Evolutionary conservation across 2,329 filamentous ascomycete species (phyloP).

Genomic region (Botrytis squamosa): DNA sequence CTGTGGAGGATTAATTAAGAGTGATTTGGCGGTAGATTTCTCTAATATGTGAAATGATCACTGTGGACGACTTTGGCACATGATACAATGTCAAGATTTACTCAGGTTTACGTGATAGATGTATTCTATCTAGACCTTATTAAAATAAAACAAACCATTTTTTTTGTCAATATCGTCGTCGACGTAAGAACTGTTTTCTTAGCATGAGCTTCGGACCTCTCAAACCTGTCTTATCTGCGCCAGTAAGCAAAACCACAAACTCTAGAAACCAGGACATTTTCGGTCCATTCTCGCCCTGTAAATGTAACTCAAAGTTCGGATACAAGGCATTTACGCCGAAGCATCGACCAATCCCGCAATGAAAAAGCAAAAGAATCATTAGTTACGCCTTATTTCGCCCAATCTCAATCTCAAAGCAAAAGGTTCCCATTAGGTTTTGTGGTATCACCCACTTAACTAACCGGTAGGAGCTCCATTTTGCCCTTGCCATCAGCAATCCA

Average conservation of each 20-base stretch:
- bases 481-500: constrained; percentile 73
- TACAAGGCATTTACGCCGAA: constrained; percentile 22
- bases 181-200: neutral
- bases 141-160: constrained; percentile 12
- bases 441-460: constrained; percentile 38
- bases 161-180: neutral
- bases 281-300: constrained; percentile 25
- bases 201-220: constrained; percentile 16
- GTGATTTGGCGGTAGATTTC: neutral
- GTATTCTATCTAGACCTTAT: constrained; percentile 12
- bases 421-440: constrained; percentile 17
- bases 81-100: neutral
- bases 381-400: constrained; percentile 3
- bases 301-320: constrained; percentile 26
- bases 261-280: constrained; percentile 16
- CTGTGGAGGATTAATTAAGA: neutral
- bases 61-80: neutral
- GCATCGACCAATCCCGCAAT: constrained; percentile 24
- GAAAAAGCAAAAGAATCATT: constrained; percentile 23
- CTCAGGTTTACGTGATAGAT: neutral
- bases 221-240: constrained; percentile 19
- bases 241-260: constrained; percentile 22
- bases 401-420: constrained; percentile 15
- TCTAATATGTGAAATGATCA: neutral
- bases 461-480: constrained; percentile 68